Base-by-base conservation (phyloP, 73 alveolate genomes). In the Paramecium sonneborni region DNA sequence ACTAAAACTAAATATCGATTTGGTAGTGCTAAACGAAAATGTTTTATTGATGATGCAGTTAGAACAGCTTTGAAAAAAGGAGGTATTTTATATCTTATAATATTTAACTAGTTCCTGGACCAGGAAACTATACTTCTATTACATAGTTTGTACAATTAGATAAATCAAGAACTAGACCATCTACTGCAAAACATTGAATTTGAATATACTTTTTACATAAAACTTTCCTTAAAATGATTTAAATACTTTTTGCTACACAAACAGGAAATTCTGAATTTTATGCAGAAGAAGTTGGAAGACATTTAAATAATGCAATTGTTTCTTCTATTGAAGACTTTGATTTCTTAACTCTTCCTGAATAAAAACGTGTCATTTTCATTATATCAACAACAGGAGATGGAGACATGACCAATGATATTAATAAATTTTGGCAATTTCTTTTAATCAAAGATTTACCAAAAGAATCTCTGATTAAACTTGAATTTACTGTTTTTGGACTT, bases 361-460 rank as follows among this genome's bases (percentile, higher is more conserved):
- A 88, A 48, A 70, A 88, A 3, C 18, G 94, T 35, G 99, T 96
- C 3, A 82, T 96, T 20, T 96, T 96, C 93, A 93, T 96, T 0
- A 90, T 96, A 23, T 39, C 99, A 35, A 96, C 99, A 21, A 95
- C 99, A 35, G 98, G 98, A 12, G 93, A 96, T 55, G 99, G 99
- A 0, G 99, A 96, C 14, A 96, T 97, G 26, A 94, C 98, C 14
- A 69, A 88, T 14, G 90, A 92, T 58, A 96, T 96, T 96, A 37
- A 21, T n/a, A 90, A 34, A 15, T 90, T 95, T n/a, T 96, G 98
- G 97, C 67, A 79, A 41, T 95, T 94, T 57, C 93, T 96, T 14
- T 41, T 95, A 57, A 94, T 94, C 21, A 93, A 95, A 85, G 95
- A 92, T 85, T 85, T 96, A 21, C 97, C 99, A n/a, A 38, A 76